Evolutionary conservation across 176 grass and related monocot species (phyloP), one percentile per base, ranked within the genome.

Genomic region (Rhynchospora breviuscula): DNA sequence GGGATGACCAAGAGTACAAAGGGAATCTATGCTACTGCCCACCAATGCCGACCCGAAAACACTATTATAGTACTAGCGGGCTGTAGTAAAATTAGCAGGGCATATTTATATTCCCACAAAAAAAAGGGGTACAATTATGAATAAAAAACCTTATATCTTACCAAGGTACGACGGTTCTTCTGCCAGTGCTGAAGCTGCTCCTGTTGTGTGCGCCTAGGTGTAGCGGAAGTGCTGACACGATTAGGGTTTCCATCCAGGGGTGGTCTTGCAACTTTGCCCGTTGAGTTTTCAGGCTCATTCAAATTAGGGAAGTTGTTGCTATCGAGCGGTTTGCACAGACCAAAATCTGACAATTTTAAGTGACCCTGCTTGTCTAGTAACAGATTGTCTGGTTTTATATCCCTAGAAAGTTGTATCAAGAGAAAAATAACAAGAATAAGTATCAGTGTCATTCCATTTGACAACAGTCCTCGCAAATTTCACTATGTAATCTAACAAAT

Each of bases 121-220:
- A 49, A 1, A 35, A 56, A 62, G 65, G 49, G 40, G n/a, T n/a
- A 51, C 44, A 43, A 67, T 79, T 64, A 68, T 81, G 70, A 47
- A 73, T 84, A 65, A 52, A 40, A 69, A 82, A 85, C 26, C 10
- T 31, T 18, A 7, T 78, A 7, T 85, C 83, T 86, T 90, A 99
- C 96, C 91, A 99, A 83, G 86, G 93, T 95, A 17, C 96, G 86
- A 17, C 96, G 89, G 63, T 99, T 99, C 79, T 91, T 99, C 91
- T 99, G 96, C 96, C 96, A 99, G 63, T 99, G 93, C 85, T 89
- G 92, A 67, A 98, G 86, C 89, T 98, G 96, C 45, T 98, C 96
- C 65, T 95, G 89, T 75, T 98, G 96, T 44, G 96, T 95, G 67
- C 93, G 96, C 78, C 86, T 98, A 33, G 91, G 85, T 52, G 83